Base-by-base conservation (phyloP, 306 rosid species). In the Dalbergia cochinchinensis region DNA sequence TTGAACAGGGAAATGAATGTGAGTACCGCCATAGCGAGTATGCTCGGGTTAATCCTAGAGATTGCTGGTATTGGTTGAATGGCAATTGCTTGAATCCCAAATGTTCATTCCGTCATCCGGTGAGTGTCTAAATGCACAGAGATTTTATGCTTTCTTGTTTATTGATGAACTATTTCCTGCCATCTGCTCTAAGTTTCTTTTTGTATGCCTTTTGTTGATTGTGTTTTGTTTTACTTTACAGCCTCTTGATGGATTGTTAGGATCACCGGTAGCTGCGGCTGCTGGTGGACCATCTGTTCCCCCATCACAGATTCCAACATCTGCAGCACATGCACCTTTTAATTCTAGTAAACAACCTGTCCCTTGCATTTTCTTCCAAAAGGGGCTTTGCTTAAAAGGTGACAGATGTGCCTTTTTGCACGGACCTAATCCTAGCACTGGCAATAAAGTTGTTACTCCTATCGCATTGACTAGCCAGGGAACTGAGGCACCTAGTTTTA, bases 21-120 rank as follows among this genome's bases (percentile, higher is more conserved):
- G 99, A 96, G 78, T 96, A 93, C 83, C 98, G 99, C 50, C 99
- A 96, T 55, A 96, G 97, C 66, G 99, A 96, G 76, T 89, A 86
- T 75, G 99, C 99, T 11, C 87, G 98, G 48, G 88, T 93, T 66
- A 96, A 96, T 80, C 98, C 99, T 26, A 87, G 99, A 85, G 99
- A 96, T 84, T 96, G 99, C 84, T 90, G 91, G 86, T 96, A 86
- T 78, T 96, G 99, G 99, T 88, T 91, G 90, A 90, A 87, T 79
- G 98, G 99, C 16, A 93, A 87, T 77, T 96, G 99, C 90, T 81
- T 96, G 87, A 96, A 96, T 89, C 89, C 94, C 39, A 96, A 90
- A 84, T 96, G 99, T 76, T 19, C 96, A 7, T 96, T 96, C 79
- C 90, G 99, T 65, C 99, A 96, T 83, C 99, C 99, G 5, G 99